Percentiles rank a stretch among this genome's conserved stretches.
Evolutionary conservation across 2,329 filamentous ascomycete species (phyloP).

Genomic region (Penicillium paneum): DNA sequence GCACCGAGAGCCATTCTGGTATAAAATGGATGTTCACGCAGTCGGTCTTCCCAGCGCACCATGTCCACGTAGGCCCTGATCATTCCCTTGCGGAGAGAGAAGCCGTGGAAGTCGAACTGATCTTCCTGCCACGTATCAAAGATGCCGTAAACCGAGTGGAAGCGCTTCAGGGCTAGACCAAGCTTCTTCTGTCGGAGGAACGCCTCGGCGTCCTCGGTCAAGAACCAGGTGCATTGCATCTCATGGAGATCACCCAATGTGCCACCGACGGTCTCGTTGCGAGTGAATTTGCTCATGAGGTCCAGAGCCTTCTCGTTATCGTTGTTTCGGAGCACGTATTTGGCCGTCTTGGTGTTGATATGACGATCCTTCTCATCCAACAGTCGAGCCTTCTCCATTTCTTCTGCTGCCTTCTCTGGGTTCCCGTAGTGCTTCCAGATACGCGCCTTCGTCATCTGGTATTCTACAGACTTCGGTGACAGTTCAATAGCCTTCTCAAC

Average conservation of each 20-base stretch:
- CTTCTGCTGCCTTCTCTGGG: conserved; percentile 71
- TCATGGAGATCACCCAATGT: conserved; percentile 88
- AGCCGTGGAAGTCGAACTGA: conserved; percentile 98
- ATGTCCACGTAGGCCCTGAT: conserved; percentile 93
- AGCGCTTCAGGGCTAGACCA: conserved; percentile 85
- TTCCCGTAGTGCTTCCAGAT: conserved; percentile 91
- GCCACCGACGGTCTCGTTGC: conserved; percentile 82
- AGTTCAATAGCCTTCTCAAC: conserved; percentile 80
- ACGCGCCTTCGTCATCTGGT: conserved; percentile 90
- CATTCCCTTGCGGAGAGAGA: conserved; percentile 94
- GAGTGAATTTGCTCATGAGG: conserved; percentile 90
- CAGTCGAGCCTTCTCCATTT: conserved; percentile 82
- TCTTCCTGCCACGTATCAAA: conserved; percentile 98
- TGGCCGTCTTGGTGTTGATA: conserved; percentile 97
- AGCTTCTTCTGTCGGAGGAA: conserved; percentile 78
- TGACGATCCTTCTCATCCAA: conserved; percentile 90
- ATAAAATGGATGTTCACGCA: conserved; percentile 92
- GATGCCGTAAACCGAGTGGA: conserved; percentile 82
- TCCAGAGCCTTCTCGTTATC: conserved; percentile 81
- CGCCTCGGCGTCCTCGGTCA: conserved; percentile 91
- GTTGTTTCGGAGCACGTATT: conserved; percentile 92
- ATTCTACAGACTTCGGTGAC: conserved; percentile 79
- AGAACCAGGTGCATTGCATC: conserved; percentile 98
- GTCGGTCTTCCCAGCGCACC: conserved; percentile 89
- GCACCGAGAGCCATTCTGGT: conserved; percentile 78